Conservation (phyloP, 768 basidiomycete genomes). For the Collybia mongolica region DNA sequence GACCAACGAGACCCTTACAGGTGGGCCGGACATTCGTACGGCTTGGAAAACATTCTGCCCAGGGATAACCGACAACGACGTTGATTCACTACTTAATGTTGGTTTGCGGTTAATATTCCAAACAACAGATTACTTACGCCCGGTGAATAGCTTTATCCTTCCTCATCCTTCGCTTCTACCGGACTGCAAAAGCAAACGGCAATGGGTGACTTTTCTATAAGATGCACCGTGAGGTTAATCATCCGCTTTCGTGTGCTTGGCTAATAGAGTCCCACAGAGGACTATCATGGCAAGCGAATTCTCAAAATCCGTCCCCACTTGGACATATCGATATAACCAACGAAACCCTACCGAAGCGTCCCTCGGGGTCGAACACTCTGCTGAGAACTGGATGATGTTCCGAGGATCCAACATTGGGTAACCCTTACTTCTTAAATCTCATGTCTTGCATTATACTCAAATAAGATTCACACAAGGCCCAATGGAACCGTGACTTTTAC, state of each 20-base stretch:
- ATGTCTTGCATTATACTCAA: background rate
- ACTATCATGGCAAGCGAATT: slow-evolving; percentile 47
- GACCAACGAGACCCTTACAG: slow-evolving; percentile 57
- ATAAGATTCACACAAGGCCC: slow-evolving; percentile 22
- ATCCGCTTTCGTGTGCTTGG: background rate
- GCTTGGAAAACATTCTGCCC: slow-evolving; percentile 46
- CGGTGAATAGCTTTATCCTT: slow-evolving; percentile 37
- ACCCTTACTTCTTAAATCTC: slow-evolving; percentile 7
- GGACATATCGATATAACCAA: slow-evolving; percentile 63
- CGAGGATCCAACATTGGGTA: slow-evolving; percentile 60
- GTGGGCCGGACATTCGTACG: slow-evolving; percentile 33
- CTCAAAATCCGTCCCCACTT: slow-evolving; percentile 32
- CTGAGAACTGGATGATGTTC: slow-evolving; percentile 74
- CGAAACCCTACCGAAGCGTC: slow-evolving; percentile 40
- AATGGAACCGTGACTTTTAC: slow-evolving; percentile 35
- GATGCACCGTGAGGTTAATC: slow-evolving; percentile 47
- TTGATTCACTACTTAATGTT: slow-evolving; percentile 33
- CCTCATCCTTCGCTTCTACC: slow-evolving; percentile 39
- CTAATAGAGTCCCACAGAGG: slow-evolving; percentile 24
- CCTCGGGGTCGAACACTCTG: slow-evolving; percentile 42
- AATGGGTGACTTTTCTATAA: slow-evolving; percentile 47
- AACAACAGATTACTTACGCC: background rate
- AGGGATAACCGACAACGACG: slow-evolving; percentile 34
- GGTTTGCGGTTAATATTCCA: background rate
- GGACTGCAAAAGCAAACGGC: slow-evolving; percentile 41